Evolutionary conservation across 2,329 filamentous ascomycete genomes (phyloP).

Genomic region (Hypoxylon sp.): DNA sequence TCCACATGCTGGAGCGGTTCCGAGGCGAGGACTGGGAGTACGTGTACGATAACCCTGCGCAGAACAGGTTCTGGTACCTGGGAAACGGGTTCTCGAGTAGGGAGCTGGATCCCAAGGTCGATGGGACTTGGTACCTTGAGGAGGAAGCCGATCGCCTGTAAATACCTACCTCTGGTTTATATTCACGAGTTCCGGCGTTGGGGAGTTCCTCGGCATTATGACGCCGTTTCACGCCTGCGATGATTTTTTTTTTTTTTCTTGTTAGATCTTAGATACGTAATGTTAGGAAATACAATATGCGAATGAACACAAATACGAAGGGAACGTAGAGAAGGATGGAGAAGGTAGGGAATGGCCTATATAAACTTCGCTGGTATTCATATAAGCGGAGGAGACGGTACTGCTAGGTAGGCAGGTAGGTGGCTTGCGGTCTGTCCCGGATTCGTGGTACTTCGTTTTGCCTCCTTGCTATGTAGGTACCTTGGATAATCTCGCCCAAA

Average conservation of each 20-base stretch:
- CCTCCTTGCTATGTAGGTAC: background rate
- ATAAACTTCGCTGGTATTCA: background rate
- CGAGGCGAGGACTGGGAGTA: slow-evolving; percentile 68
- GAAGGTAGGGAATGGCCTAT: background rate
- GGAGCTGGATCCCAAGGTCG: slow-evolving; percentile 56
- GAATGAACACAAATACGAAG: background rate
- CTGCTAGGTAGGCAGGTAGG: background rate
- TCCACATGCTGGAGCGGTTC: slow-evolving; percentile 64
- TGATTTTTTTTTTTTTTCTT: no score
- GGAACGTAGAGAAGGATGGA: background rate
- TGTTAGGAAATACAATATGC: background rate
- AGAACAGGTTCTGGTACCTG: slow-evolving; percentile 64
- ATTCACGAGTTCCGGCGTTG: background rate
- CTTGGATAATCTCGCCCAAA: background rate
- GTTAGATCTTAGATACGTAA: background rate
- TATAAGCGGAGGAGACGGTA: background rate
- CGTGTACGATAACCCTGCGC: slow-evolving; percentile 55
- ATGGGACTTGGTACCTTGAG: slow-evolving; percentile 61
- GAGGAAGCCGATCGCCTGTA: slow-evolving; percentile 24
- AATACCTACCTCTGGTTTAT: background rate
- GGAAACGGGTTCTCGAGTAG: slow-evolving; percentile 65
- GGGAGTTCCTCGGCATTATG: background rate
- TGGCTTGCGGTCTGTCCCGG: background rate
- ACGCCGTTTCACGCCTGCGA: background rate
- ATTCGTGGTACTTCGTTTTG: background rate